Evolutionary conservation across 208 protist species (phyloP).

Genomic region (Wallacemonas rigidus): DNA sequence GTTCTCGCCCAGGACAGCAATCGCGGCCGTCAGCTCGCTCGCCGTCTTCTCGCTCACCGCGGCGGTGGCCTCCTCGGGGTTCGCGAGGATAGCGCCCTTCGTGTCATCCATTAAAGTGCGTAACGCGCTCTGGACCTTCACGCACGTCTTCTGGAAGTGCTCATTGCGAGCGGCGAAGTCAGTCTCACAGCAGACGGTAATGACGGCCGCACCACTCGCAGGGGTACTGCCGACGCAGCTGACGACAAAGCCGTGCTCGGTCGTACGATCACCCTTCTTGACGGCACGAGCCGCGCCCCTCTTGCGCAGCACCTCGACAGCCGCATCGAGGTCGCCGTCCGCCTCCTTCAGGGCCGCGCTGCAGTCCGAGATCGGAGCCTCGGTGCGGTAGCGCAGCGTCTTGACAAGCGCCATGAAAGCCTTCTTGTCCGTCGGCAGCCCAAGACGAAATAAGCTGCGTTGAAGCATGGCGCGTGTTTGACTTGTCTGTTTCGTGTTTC

Average conservation of each 20-base stretch:
- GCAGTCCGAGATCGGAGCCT: conserved; percentile 90
- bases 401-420: conserved; percentile 87
- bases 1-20: conserved; percentile 88
- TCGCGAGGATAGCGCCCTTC: conserved; percentile 45
- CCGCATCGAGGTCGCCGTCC: conserved; percentile 68
- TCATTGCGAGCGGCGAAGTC: conserved; percentile 89
- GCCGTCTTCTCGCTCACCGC: conserved; percentile 42
- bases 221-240: conserved; percentile 58
- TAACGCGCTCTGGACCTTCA: conserved; percentile 36
- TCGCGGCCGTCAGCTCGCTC: conserved; percentile 47
- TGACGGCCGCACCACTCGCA: conserved; percentile 54
- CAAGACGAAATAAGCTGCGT: conserved; percentile 28
- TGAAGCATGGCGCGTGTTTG: conserved; percentile 44
- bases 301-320: conserved; percentile 76
- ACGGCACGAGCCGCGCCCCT: conserved; percentile 79
- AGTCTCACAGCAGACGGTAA: conserved; percentile 89
- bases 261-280: conserved; percentile 81
- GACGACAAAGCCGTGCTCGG: conserved; percentile 83
- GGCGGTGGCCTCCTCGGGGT: conserved; percentile 49
- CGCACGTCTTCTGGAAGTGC: conserved; percentile 69
- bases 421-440: conserved; percentile 54
- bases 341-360: conserved; percentile 80
- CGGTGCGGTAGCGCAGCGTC: conserved; percentile 86
- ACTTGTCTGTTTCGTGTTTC: not conserved
- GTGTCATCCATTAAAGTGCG: conserved; percentile 44